Base-by-base conservation (phyloP, 2,329 filamentous ascomycete genomes). In the Exophiala oligosperma region DNA sequence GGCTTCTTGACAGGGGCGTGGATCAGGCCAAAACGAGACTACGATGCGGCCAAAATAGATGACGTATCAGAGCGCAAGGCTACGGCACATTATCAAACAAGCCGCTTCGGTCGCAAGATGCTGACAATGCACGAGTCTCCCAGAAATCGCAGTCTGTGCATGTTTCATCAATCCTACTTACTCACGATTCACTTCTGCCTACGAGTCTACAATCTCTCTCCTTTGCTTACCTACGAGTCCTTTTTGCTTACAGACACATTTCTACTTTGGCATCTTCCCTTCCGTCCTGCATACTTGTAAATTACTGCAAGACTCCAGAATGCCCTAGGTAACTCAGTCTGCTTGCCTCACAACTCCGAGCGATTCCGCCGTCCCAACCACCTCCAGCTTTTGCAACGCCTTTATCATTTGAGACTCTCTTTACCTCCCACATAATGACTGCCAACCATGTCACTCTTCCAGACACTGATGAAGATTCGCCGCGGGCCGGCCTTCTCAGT, bases 401-500 rank as follows among this genome's bases (percentile, higher is more conserved):
- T 28, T 44, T 26, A 35, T n/a, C 41, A 12, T 41, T 26, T 14
- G 28, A 23, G 8, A 41, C 14, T 37, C 9, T 26, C 49, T 28
- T 35, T 8, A 40, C 43, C 47, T 40, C 29, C 43, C 29, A 17
- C 28, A 62, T 9, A 23, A 62, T 60, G 58, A 37, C 54, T 28
- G 26, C 47, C n/a, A 57, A 32, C 28, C 44, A 54, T 32, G 17
- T 64, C 49, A 48, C 66, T 60, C 40, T 66, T 64, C 44, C 66
- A 65, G 60, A 68, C 65, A 47, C 71, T 14, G 61, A 63, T 46
- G 61, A 61, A 14, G 58, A 57, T 38, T 61, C 61, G 47, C 58
- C 62, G 35, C 73, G 9, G 68, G 49, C 62, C 37, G 59, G 56
- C 47, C 72, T 71, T 49, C 77, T 76, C 47, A 80, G 79, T 51